Evolutionary conservation across 306 rosid genomes (phyloP).

Genomic region (Sesbania bispinosa): DNA sequence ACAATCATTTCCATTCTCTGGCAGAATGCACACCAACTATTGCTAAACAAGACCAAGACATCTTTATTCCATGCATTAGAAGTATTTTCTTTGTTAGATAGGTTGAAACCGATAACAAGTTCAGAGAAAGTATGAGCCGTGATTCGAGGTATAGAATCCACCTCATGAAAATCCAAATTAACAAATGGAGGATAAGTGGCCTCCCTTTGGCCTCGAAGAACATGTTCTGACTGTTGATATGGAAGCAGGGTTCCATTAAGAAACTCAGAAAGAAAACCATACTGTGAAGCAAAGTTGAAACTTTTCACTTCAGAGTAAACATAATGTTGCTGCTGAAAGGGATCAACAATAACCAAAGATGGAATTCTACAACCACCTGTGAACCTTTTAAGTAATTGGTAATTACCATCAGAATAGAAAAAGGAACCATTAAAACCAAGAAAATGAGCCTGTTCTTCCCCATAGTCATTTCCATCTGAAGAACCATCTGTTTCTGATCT

Average conservation of each 20-base stretch:
- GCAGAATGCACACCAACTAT: slow-evolving; percentile 93
- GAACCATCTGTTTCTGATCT: slow-evolving; percentile 37
- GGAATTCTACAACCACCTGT: slow-evolving; percentile 68
- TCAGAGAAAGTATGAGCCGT: slow-evolving; percentile 61
- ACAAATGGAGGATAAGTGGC: slow-evolving; percentile 77
- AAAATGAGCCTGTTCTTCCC: slow-evolving; percentile 37
- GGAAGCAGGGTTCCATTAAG: slow-evolving; percentile 69
- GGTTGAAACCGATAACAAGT: slow-evolving; percentile 63
- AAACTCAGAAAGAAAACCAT: slow-evolving; percentile 61
- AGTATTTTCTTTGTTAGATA: slow-evolving; percentile 45
- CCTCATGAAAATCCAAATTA: slow-evolving; percentile 86
- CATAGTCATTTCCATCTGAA: slow-evolving; percentile 31
- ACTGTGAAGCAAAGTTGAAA: slow-evolving; percentile 51
- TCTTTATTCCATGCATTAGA: slow-evolving; percentile 61
- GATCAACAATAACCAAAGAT: slow-evolving; percentile 77
- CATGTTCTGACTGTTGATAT: slow-evolving; percentile 54
- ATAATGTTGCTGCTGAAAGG: slow-evolving; percentile 68
- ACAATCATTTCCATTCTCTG: slow-evolving; percentile 87
- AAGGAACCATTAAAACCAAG: slow-evolving; percentile 72
- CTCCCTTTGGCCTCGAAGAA: slow-evolving; percentile 47
- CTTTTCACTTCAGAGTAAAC: slow-evolving; percentile 50
- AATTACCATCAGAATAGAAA: slow-evolving; percentile 80
- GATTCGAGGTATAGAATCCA: slow-evolving; percentile 77
- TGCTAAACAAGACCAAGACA: slow-evolving; percentile 87
- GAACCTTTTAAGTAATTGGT: slow-evolving; percentile 62